Base-by-base conservation (phyloP, 169 alveolate genomes). In the Eimeria falciformis region DNA sequence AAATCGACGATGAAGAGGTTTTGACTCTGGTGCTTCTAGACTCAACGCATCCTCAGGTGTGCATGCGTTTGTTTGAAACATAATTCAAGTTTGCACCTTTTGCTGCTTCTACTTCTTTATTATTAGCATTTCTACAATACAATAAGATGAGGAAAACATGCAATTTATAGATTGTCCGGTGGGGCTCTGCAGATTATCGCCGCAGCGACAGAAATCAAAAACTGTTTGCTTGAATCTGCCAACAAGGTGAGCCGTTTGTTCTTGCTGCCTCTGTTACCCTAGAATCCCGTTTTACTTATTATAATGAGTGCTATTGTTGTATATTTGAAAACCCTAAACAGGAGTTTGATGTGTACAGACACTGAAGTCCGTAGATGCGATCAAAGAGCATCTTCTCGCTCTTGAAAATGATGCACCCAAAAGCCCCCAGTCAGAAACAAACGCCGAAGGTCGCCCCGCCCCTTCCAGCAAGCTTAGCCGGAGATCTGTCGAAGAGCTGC, bases 1-100 rank as follows among this genome's bases (percentile, higher is more conserved):
- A 77, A 27, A 33, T 87, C 43, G 92, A 87, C 78, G 92, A 87
- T n/a, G 92, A 87, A 43, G 92, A 78, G 53, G 86, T 87, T 29
- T 73, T 87, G 47, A 87, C 92, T 33, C 92, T 87, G 17, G 81
- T 87, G 25, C 77, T 68, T 0, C 86, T 87, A 6, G 85, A 68
- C 40, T 87, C 92, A 1, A 68, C 77, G 47, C 92, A 87, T 40
- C 92, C 92, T 17, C 87, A 47, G 69, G 87, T 77, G 23, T 12
- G 2, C 65, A 53, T 53, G 1, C n/a, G 3, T 53, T 53, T 53
- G n/a, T 1, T 53, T 53, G 17, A 53, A 53, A 17, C n/a, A 17
- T 1, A 53, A 17, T 53, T 53, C 17, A 73, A 40, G n/a, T 40
- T 40, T 53, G n/a, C 25, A 1, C 65, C 3, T 21, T 53, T 53